Percentiles rank a stretch among this genome's conserved stretches.
Evolutionary conservation across 805 yeast genomes (phyloP).

Genomic region (Yarrowia sp.): DNA sequence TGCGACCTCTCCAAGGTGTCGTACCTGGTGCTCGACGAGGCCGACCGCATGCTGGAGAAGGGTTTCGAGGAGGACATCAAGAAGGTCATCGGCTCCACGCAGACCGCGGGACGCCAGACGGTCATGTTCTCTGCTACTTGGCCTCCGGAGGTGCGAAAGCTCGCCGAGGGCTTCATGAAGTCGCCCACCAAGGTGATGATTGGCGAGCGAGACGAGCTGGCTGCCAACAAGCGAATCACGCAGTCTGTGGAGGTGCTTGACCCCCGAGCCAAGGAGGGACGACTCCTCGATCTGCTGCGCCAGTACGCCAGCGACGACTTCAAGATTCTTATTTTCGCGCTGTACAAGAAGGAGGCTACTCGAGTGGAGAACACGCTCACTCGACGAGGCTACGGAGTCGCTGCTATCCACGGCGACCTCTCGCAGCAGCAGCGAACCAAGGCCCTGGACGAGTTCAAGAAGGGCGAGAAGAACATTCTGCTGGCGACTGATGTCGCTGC

Average conservation of each 20-base stretch:
- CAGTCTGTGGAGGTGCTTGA: conserved; percentile 94
- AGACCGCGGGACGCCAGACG: conserved; percentile 66
- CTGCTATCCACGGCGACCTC: conserved; percentile 96
- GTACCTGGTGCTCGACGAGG: conserved; percentile 91
- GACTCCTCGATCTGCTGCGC: conserved; percentile 65
- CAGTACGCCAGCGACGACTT: conserved; percentile 68
- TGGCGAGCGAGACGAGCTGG: conserved; percentile 90
- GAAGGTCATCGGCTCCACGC: conserved; percentile 64
- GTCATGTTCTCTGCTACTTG: conserved; percentile 99
- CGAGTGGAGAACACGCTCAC: conserved; percentile 76
- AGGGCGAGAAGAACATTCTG: conserved; percentile 69
- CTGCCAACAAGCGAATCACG: conserved; percentile 90
- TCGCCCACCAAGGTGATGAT: conserved; percentile 85
- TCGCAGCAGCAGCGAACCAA: conserved; percentile 87
- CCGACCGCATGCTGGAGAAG: conserved; percentile 97
- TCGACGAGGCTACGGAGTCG: conserved; percentile 72
- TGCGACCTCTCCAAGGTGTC: conserved; percentile 64
- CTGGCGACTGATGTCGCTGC: conserved; percentile 99
- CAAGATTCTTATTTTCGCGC: conserved; percentile 85
- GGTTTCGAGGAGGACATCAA: conserved; percentile 98
- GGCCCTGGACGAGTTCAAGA: conserved; percentile 81
- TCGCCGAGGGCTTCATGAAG: conserved; percentile 82
- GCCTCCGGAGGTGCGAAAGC: conserved; percentile 97
- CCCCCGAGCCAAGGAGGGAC: conserved; percentile 73
- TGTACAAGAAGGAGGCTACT: conserved; percentile 94